phyloP scores from a whole-genome alignment of 495 filamentous ascomycete species.

The Penicillium samsonianum region DNA sequence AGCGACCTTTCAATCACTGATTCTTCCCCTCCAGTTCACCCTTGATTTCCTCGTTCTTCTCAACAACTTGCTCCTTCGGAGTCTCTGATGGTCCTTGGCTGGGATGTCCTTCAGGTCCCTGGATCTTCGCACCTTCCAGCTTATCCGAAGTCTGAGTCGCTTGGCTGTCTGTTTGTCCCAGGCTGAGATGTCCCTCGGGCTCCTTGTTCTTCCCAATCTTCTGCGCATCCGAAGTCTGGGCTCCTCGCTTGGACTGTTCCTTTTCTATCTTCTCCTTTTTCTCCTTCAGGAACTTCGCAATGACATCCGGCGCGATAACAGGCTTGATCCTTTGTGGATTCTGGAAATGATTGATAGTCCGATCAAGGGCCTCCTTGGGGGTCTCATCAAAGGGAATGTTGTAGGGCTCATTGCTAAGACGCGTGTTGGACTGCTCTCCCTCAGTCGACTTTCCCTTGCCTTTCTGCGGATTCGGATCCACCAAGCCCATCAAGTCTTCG shows the following conservation, averaged over 20 bases:
- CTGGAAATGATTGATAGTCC: background rate
- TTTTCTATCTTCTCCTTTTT: background rate
- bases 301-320: background rate
- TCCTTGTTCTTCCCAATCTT: too few relatives aligned
- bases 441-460: background rate
- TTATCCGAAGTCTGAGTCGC: background rate
- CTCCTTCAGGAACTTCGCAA: background rate
- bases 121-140: background rate
- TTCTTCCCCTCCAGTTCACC: background rate
- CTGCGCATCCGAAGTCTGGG: background rate
- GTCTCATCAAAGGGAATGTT: background rate
- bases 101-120: background rate
- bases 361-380: background rate
- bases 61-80: background rate
- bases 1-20: background rate
- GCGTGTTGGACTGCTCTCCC: background rate
- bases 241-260: background rate
- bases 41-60: background rate
- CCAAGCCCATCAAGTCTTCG: conserved; percentile 17
- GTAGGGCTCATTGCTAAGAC: background rate
- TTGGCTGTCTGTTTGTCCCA: background rate
- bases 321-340: background rate
- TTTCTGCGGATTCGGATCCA: background rate
- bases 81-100: background rate
- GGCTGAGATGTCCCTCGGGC: background rate